Evolutionary conservation across 345 rosid genomes (phyloP).

Genomic region (Sisymbrium irio): DNA sequence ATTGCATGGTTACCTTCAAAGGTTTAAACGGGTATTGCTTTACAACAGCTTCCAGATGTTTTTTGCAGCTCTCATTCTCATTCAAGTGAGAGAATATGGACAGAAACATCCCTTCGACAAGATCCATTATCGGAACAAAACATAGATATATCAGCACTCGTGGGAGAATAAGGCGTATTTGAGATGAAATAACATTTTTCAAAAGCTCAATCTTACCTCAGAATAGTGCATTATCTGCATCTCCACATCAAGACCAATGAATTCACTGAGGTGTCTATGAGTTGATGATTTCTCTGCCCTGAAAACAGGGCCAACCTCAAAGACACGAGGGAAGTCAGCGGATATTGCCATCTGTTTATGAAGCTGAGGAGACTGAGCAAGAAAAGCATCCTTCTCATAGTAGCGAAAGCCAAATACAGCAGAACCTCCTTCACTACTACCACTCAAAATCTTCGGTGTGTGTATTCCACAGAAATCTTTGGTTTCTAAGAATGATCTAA

Average conservation of each 20-base stretch:
- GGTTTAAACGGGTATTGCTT: background rate
- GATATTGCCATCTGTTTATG: conserved; percentile 35
- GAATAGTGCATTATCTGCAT: conserved; percentile 45
- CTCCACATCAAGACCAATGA: conserved; percentile 77
- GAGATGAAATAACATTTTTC: background rate
- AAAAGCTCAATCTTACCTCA: too few species aligned
- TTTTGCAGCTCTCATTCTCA: background rate
- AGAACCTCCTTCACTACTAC: background rate
- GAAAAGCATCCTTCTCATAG: background rate
- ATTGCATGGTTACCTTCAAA: background rate
- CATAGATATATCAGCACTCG: background rate
- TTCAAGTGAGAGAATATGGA: background rate
- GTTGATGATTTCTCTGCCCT: conserved; percentile 82
- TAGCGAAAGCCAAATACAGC: background rate
- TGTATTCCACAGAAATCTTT: background rate
- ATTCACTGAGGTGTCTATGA: conserved; percentile 73
- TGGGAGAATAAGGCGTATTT: background rate
- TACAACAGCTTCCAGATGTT: background rate
- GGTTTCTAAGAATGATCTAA: background rate
- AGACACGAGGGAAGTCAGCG: conserved; percentile 64
- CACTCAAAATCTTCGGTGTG: background rate
- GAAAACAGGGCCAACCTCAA: conserved; percentile 80
- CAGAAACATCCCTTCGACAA: background rate
- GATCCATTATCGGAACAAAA: background rate
- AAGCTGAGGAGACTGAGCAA: conserved; percentile 8